Evolutionary conservation across 2,329 filamentous ascomycete species (phyloP).

Genomic region (Camillea tinctor): DNA sequence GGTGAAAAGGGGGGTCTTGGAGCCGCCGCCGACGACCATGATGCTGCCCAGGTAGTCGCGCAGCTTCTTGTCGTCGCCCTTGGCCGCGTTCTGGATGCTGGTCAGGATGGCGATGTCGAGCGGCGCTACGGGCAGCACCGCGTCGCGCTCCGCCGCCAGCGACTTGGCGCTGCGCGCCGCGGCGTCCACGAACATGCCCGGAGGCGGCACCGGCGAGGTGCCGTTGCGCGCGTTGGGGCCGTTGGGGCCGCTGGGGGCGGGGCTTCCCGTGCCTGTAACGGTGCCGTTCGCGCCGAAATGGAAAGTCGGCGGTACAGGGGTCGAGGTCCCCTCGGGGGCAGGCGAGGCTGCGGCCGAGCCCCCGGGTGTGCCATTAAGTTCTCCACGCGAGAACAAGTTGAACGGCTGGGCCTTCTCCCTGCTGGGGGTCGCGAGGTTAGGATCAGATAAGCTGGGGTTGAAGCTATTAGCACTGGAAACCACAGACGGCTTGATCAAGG

Average conservation of each 20-base stretch:
- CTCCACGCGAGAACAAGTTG: slow-evolving; percentile 68
- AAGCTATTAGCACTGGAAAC: slow-evolving; percentile 45
- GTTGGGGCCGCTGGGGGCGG: slow-evolving; percentile 45
- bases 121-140: slow-evolving; percentile 76
- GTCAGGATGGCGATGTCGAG: slow-evolving; percentile 89
- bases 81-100: slow-evolving; percentile 82
- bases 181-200: slow-evolving; percentile 51
- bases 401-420: slow-evolving; percentile 66
- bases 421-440: slow-evolving; percentile 56
- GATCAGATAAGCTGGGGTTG: slow-evolving; percentile 36
- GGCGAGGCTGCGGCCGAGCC: slow-evolving; percentile 88
- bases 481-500: slow-evolving; percentile 59
- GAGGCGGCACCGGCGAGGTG: slow-evolving; percentile 43
- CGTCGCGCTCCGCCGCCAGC: slow-evolving; percentile 70
- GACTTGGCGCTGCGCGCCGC: slow-evolving; percentile 49
- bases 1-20: slow-evolving; percentile 77
- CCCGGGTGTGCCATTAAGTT: slow-evolving; percentile 72
- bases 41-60: slow-evolving; percentile 86
- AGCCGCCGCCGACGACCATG: slow-evolving; percentile 85
- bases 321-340: slow-evolving; percentile 72
- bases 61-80: slow-evolving; percentile 87
- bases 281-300: slow-evolving; percentile 53
- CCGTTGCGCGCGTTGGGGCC: slow-evolving; percentile 44
- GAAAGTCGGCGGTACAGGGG: slow-evolving; percentile 59
- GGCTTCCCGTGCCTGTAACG: slow-evolving; percentile 47